Base-by-base conservation (phyloP, 371 early-diverging fungal genomes). In the Chytridiales sp. region DNA sequence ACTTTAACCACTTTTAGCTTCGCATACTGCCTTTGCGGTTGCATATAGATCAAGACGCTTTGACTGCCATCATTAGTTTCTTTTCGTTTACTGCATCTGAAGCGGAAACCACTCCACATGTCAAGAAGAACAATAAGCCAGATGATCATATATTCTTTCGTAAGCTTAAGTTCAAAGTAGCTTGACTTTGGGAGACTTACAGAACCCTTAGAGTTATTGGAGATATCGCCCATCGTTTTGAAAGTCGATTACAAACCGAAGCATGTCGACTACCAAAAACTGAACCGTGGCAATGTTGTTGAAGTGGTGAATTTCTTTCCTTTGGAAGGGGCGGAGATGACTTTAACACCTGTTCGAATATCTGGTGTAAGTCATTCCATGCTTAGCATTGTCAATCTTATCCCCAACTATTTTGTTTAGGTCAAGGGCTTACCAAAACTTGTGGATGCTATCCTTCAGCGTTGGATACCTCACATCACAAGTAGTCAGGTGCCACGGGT, bases 171-270 rank as follows among this genome's bases (percentile, higher is more conserved):
- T 43, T 22, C 41, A 13, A 11, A 44, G 32, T 0, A 40, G 43
- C 21, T 30, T 47, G 6, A 4, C n/a, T n/a, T n/a, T n/a, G n/a
- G n/a, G n/a, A n/a, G n/a, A n/a, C 49, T 38, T 22, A 8, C 39
- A 34, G 22, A 47, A 1, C 17, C 40, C 43, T 13, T 47, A 71
- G 78, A 69, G 56, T 54, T 62, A 9, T 68, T 60, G 24, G 84
- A 85, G 38, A 78, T 97, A 24, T 70, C 83, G 4, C 89, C 92
- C 1, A 83, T 96, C 39, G 74, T 78, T 4, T 62, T 96, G 55
- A 93, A 90, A 60, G 79, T 98, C 42, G 98, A 98, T 72, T 98
- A 97, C 77, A 97, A 97, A 69, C 95, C 97, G 17, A 93, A 95
- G 63, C 86, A 88, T 22, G 79, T 95, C 36, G 92, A 92, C 59